These are phyloP conservation scores for Cenchrus purpureus DNA, from an alignment of 176 grass and related monocot genomes.

Conservation along the genomic window DNA sequence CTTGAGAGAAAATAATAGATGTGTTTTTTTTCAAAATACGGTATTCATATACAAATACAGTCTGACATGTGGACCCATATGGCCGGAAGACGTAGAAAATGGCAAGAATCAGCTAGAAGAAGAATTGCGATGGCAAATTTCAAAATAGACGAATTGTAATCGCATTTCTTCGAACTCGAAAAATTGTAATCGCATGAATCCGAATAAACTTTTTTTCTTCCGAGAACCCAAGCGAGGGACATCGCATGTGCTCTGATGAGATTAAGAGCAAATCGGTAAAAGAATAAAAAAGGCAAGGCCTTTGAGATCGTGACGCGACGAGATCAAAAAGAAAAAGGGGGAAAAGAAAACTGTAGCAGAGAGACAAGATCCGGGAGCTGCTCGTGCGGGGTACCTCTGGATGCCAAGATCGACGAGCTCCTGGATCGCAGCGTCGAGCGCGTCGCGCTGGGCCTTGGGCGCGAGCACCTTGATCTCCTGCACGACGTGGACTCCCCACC, in stretches of 20 bases:
- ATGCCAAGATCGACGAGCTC: conserved; percentile 83
- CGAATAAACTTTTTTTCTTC: neutral
- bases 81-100: too few species aligned
- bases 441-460: conserved; percentile 57
- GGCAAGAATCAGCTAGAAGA: too few species aligned
- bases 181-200: too few species aligned
- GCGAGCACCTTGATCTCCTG: conserved; percentile 95
- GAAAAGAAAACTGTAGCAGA: conserved; percentile 4
- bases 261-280: neutral
- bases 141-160: too few species aligned
- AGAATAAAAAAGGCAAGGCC: neutral
- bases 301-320: neutral
- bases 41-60: too few species aligned
- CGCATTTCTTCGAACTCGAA: too few species aligned
- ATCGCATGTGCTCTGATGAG: conserved; percentile 3
- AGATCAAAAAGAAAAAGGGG: neutral
- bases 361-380: conserved; percentile 20
- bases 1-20: too few species aligned
- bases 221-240: neutral
- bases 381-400: conserved; percentile 59
- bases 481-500: conserved; percentile 93
- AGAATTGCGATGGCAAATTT: too few species aligned
- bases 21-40: too few species aligned
- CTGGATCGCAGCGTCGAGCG: conserved; percentile 65
- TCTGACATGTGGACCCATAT: too few species aligned